Evolutionary conservation across 2,329 filamentous ascomycete genomes (phyloP), one percentile per base, ranked within the genome.

Genomic region (Sarocladiaceae sp.): DNA sequence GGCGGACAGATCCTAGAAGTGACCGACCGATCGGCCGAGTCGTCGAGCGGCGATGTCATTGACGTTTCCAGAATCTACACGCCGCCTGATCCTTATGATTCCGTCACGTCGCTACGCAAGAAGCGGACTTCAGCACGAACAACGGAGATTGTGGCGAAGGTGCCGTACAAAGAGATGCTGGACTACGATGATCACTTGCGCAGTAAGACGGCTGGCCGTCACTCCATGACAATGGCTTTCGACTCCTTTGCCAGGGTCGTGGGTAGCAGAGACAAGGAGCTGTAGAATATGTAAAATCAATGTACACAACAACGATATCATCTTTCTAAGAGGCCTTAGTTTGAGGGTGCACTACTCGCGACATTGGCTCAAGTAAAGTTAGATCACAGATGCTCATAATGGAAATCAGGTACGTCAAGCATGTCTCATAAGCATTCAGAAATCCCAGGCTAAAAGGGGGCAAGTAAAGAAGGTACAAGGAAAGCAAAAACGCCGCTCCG

Each of bases 131-230:
- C 64, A 26, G 64, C 67, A 45, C 66, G 70, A 35, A 72, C 68
- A 67, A 69, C 74, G 47, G 75, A 83, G 41, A 88, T 98, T 53
- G 82, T 84, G 10, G 93, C 90, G 18, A 81, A 86, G 55, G 91
- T 97, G 21, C 93, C 93, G 24, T 72, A 97, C 55, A 94, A 93
- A 66, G 91, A 97, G 65, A 96, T 97, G 88, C 83, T 97, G 27
- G 87, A 91, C 33, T 98, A 97, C 63, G 72, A 97, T 54, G 88
- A 88, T 60, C 87, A 94, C 59, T 66, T 98, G 51, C 74, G 93
- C 43, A 90, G 88, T 64, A 75, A 95, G 69, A 98, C 91, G 3
- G 86, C 84, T 3, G 93, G 93, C 0, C 74, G 93, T 2, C 77
- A 81, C 56, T 69, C 73, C 4, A 67, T 80, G 59, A 76, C 73